phyloP scores from a whole-genome alignment of 257 asterid genomes.

The Leonotis leonurus region DNA sequence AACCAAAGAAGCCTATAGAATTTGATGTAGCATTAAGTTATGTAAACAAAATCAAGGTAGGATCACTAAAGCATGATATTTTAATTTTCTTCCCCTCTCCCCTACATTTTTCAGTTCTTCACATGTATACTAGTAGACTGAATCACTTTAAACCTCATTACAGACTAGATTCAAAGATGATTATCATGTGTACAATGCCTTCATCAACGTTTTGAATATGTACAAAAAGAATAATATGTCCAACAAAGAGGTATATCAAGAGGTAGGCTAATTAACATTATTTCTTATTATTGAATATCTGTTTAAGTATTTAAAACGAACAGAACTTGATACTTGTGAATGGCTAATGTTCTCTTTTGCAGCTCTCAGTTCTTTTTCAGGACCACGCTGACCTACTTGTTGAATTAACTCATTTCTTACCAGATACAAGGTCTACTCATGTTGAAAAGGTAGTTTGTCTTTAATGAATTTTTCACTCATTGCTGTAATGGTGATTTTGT shows the following conservation, averaged over 20 bases:
- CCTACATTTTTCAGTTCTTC: too few species aligned
- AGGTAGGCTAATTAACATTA: slow-evolving; percentile 46
- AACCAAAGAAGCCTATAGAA: slow-evolving; percentile 66
- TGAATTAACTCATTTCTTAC: slow-evolving; percentile 88
- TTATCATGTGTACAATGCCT: slow-evolving; percentile 73
- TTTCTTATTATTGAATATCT: slow-evolving; percentile 13
- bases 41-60: slow-evolving; percentile 82
- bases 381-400: slow-evolving; percentile 85
- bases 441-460: slow-evolving; percentile 56
- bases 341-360: slow-evolving; percentile 22
- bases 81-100: not conserved
- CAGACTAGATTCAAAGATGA: slow-evolving; percentile 91
- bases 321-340: slow-evolving; percentile 8
- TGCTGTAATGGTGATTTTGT: slow-evolving; percentile 12
- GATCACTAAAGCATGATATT: slow-evolving; percentile 18
- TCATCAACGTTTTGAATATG: slow-evolving; percentile 84
- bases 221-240: slow-evolving; percentile 68
- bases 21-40: slow-evolving; percentile 77
- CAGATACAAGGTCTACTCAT: slow-evolving; percentile 45
- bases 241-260: slow-evolving; percentile 68
- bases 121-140: slow-evolving; percentile 17
- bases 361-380: slow-evolving; percentile 82
- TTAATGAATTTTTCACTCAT: slow-evolving; percentile 17
- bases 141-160: slow-evolving; percentile 26
- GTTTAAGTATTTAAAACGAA: not conserved